Evolutionary conservation across 306 rosid genomes (phyloP), one percentile per base, ranked within the genome.

Genomic region (Rosa rugosa): DNA sequence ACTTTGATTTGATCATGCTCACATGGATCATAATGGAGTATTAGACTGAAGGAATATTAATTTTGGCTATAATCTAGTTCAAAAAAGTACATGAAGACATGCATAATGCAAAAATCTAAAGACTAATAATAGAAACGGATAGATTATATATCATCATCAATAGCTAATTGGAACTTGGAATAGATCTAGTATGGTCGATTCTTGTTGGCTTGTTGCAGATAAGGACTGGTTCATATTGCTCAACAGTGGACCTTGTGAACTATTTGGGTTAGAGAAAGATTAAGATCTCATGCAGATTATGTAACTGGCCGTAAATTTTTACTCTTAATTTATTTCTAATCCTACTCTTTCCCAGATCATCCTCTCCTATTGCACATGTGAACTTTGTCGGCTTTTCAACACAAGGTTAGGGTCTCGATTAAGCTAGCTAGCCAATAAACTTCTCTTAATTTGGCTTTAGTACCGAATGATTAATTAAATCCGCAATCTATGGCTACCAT

Each of bases 1-100:
- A 71, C 79, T 73, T 79, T 64, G 86, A 84, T 84, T 80, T 72
- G 76, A 80, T 72, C n/a, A 67, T 18, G 20, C 45, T 67, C 71
- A 67, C 71, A 67, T 67, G 49, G 49, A 67, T 67, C 49, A 67
- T 67, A 67, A 67, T 67, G 49, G 27, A 40, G 49, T 38, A 40
- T 40, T 67, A 40, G 31, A 65, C 71, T 20, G 4, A 18, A 67
- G 8, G 6, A 36, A 40, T 40, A n/a, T 18, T 40, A 27, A 67
- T 67, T 17, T 38, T 38, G 12, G 42, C 6, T 20, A 40, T 38
- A 40, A 40, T 67, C 40, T 40, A 40, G 20, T 38, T 9, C 31
- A 40, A 41, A 66, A 42, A 13, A 40, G 27, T 66, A 11, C 14
- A 66, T 38, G 71, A 66, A 38, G 71, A 41, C 71, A 18, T 66